These are phyloP conservation scores for Podospora bellae-mahoneyi DNA, from an alignment of 495 filamentous ascomycete species.

Conservation along the genomic window DNA sequence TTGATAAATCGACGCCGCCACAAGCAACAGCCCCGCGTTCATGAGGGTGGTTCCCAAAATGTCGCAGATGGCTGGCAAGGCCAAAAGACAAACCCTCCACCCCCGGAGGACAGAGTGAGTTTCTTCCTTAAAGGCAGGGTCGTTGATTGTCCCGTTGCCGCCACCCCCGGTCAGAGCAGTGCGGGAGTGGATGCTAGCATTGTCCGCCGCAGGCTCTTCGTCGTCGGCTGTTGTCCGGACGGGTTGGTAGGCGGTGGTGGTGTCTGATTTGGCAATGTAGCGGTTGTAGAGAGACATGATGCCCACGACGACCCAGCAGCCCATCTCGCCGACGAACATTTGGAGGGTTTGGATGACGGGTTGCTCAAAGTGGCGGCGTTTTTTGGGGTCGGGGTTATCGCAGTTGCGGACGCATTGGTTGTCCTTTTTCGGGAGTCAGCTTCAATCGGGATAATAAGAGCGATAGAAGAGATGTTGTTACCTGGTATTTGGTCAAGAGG, in stretches of 20 bases:
- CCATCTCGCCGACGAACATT: conserved; percentile 93
- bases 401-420: conserved; percentile 95
- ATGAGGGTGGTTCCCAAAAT: conserved; percentile 94
- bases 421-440: conserved; percentile 53
- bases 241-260: conserved; percentile 54
- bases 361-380: conserved; percentile 75
- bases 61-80: conserved; percentile 87
- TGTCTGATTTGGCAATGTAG: conserved; percentile 46
- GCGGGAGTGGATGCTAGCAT: conserved; percentile 47
- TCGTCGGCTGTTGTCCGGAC: conserved; percentile 45
- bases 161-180: conserved; percentile 46
- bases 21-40: conserved; percentile 91
- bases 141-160: neutral
- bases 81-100: conserved; percentile 69
- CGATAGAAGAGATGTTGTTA: conserved; percentile 32
- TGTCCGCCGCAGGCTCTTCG: conserved; percentile 35
- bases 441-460: neutral
- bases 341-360: conserved; percentile 93
- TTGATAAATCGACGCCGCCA: conserved; percentile 93
- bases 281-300: conserved; percentile 59
- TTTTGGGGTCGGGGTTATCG: conserved; percentile 65
- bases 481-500: conserved; percentile 93
- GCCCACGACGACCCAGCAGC: conserved; percentile 83
- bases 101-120: conserved; percentile 58
- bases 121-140: neutral